Percentiles rank a stretch among this genome's conserved stretches.
phyloP scores from a whole-genome alignment of 176 grass and related monocot species.

The Miscanthus lutarioriparius region DNA sequence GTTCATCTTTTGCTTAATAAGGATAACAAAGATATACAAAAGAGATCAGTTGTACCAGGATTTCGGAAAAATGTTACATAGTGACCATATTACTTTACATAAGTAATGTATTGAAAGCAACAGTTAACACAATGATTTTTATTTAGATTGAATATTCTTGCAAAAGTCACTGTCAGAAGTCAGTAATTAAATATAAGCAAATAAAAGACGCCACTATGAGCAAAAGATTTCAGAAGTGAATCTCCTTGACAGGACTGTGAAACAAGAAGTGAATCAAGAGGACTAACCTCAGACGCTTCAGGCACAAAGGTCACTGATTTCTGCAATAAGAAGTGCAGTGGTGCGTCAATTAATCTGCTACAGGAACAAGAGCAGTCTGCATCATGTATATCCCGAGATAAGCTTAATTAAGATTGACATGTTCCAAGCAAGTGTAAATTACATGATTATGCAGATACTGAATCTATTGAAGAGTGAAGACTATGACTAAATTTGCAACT shows the following conservation, averaged over 20 bases:
- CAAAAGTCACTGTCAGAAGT: not conserved
- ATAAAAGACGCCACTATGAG: not conserved
- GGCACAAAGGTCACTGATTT: constrained; percentile 66
- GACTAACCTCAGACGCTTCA: constrained; percentile 64
- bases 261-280: constrained; percentile 36
- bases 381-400: constrained; percentile 26
- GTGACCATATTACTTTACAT: not conserved
- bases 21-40: not conserved
- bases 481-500: not conserved
- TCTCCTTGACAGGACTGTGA: not conserved
- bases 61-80: not conserved
- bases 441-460: constrained; percentile 5
- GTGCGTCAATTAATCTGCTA: constrained; percentile 21
- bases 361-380: constrained; percentile 12
- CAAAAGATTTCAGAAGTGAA: constrained; percentile 4
- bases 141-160: constrained; percentile 17
- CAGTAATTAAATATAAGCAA: not conserved
- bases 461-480: not conserved
- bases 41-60: not conserved
- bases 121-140: constrained; percentile 12
- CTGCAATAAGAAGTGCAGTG: constrained; percentile 48
- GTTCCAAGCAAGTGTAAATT: not conserved
- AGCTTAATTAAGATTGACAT: constrained; percentile 21
- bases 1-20: not conserved
- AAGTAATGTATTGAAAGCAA: constrained; percentile 5